phyloP scores from a whole-genome alignment of 2,329 filamentous ascomycete species.

The Arthroderma sp. region DNA sequence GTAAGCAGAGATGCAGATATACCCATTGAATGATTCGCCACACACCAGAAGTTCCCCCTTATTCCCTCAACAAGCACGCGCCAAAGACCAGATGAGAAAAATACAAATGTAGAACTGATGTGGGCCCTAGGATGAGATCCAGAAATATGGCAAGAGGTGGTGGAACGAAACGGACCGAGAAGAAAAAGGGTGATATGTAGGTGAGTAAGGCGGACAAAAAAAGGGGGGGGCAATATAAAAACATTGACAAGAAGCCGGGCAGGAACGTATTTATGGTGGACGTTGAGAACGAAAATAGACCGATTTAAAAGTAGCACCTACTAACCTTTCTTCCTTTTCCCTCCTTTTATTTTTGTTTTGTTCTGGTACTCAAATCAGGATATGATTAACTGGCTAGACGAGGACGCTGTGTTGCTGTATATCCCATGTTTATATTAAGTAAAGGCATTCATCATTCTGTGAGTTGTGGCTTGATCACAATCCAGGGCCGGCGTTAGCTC shows the following conservation, averaged over 20 bases:
- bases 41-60: conserved; percentile 1
- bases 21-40: background rate
- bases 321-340: background rate
- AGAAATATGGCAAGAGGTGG: background rate
- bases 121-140: background rate
- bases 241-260: background rate
- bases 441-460: conserved; percentile 12
- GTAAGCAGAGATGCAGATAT: background rate
- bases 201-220: background rate
- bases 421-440: conserved; percentile 13
- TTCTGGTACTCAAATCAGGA: background rate
- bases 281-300: background rate
- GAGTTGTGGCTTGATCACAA: conserved; percentile 22
- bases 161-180: background rate
- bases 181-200: background rate
- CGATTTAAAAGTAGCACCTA: background rate
- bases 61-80: background rate
- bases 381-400: background rate
- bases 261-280: background rate
- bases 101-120: background rate
- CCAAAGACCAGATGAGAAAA: background rate
- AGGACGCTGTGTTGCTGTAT: conserved; percentile 11
- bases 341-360: conserved; percentile 9
- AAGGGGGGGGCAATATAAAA: background rate
- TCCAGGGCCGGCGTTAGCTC: conserved; percentile 26